Conservation (phyloP, 495 filamentous ascomycete species). For the Tuber magnatum region DNA sequence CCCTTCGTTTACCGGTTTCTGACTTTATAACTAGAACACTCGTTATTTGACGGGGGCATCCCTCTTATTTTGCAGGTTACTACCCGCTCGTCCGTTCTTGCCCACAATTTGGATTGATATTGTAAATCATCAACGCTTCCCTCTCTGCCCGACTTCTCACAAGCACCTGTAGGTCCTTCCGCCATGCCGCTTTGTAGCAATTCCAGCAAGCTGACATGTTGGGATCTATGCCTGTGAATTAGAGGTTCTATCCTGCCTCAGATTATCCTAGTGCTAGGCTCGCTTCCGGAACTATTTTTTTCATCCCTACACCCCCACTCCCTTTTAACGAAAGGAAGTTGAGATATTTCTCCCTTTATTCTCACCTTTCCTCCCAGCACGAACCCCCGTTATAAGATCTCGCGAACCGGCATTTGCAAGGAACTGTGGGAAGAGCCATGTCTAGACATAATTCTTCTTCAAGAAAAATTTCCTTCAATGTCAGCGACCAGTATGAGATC, state of each 20-base stretch:
- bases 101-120: neutral
- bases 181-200: conserved; percentile 17
- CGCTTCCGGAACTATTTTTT: conserved; percentile 18
- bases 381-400: neutral
- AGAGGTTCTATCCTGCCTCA: neutral
- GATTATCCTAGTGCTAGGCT: conserved; percentile 29
- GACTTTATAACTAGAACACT: conserved; percentile 29
- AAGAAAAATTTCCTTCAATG: conserved; percentile 99
- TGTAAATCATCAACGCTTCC: neutral
- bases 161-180: conserved; percentile 14
- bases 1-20: conserved; percentile 11
- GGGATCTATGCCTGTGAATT: neutral
- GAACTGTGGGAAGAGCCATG: conserved; percentile 21
- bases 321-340: neutral
- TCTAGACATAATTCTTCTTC: conserved; percentile 47
- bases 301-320: neutral
- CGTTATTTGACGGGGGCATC: conserved; percentile 7
- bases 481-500: conserved; percentile 98
- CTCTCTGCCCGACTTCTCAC: neutral
- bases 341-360: neutral
- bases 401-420: conserved; percentile 14
- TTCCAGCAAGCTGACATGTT: conserved; percentile 11
- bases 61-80: neutral
- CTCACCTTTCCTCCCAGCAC: neutral
- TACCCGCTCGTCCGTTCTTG: neutral